Percentiles rank a stretch among this genome's conserved stretches.
These are phyloP conservation scores for Nicotiana otophora DNA, from an alignment of 257 asterid species.

Conservation along the genomic window DNA sequence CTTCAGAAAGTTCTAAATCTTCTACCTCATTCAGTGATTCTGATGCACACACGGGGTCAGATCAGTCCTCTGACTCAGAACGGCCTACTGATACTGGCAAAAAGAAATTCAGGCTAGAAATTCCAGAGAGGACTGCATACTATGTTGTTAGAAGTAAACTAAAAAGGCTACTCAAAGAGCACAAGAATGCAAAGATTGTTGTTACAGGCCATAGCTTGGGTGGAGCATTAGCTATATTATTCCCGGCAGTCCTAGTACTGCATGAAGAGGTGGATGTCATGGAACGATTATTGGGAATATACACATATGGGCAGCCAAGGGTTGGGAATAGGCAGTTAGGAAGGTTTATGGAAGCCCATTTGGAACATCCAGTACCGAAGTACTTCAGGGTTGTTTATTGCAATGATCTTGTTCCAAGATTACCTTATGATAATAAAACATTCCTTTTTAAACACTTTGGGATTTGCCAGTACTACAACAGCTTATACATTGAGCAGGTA, in stretches of 20 bases:
- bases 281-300: slow-evolving; percentile 53
- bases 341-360: slow-evolving; percentile 51
- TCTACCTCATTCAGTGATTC: slow-evolving; percentile 11
- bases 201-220: slow-evolving; percentile 95
- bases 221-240: slow-evolving; percentile 84
- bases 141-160: slow-evolving; percentile 51
- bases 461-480: slow-evolving; percentile 61
- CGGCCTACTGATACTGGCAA: slow-evolving; percentile 1
- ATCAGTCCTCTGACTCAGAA: slow-evolving; percentile 20
- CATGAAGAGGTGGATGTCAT: slow-evolving; percentile 56
- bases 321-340: slow-evolving; percentile 63
- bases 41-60: slow-evolving; percentile 13
- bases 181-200: slow-evolving; percentile 62
- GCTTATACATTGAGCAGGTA: slow-evolving; percentile 71
- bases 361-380: slow-evolving; percentile 49
- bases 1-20: slow-evolving; percentile 17
- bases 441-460: slow-evolving; percentile 94
- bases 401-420: slow-evolving; percentile 88
- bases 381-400: slow-evolving; percentile 78
- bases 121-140: slow-evolving; percentile 62
- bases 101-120: slow-evolving; percentile 21
- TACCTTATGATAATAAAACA: slow-evolving; percentile 79
- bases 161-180: slow-evolving; percentile 50
- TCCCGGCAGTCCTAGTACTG: slow-evolving; percentile 63
- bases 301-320: slow-evolving; percentile 91